Evolutionary conservation across 2,329 filamentous ascomycete species (phyloP), one percentile per base, ranked within the genome.

Genomic region (Calonectria pseudoreteaudii): DNA sequence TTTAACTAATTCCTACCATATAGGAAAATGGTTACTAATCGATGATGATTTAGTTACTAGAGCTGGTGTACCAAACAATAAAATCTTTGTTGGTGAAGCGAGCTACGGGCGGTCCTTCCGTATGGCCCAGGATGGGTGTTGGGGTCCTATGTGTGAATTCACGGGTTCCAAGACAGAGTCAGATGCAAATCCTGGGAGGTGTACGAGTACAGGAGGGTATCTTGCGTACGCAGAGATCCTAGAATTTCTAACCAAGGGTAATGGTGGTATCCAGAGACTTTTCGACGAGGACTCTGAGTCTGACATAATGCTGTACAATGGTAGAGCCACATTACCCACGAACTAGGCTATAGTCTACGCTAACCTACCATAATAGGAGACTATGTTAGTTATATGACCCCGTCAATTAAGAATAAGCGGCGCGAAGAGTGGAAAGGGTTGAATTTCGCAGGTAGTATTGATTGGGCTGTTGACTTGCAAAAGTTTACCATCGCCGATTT

Each of bases 91-190:
- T 11, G 74, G 75, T 0, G 71, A 73, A 4, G 23, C 72, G 1
- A 76, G 73, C 58, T 79, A 77, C 52, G 82, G 82, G 0, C 73
- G 83, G 1, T 80, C 76, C 0, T 84, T 84, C 71, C 68, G 78
- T 11, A 84, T 84, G 81, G 70, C 75, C 0, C 41, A 75, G 2
- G 20, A 74, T 0, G 70, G 72, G 6, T 83, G 81, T 66, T 68
- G 28, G 30, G 47, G 28, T 4, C 49, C 72, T 1, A 41, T 26
- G 0, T 74, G 74, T 26, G 36, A 70, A n/a, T 74, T 76, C 11
- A 74, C 72, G 2, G 67, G 72, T 20, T 60, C 72, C 8, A 31
- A 30, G n/a, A 49, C 36, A 18, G 18, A 56, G 20, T 74, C 62
- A 0, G 28, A 68, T 8, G 72, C 69, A 2, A 69, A 28, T 0